phyloP scores from a whole-genome alignment of 345 rosid genomes.

The Capsella bursapastoris region DNA sequence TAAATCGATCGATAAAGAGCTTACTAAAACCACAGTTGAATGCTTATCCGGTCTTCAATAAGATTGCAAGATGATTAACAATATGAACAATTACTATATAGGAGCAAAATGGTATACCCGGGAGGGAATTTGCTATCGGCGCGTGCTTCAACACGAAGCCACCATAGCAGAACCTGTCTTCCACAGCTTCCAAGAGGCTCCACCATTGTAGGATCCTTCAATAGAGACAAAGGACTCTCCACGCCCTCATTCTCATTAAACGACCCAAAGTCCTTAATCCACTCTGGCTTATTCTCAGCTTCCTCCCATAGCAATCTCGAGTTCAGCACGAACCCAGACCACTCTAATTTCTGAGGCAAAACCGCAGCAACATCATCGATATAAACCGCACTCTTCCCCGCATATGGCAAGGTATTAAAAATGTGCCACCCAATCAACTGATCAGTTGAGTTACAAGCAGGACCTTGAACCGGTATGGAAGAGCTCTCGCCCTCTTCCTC shows the following conservation, averaged over 20 bases:
- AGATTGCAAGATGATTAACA: slow-evolving; percentile 7
- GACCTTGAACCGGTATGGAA: slow-evolving; percentile 85
- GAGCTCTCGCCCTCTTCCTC: slow-evolving; percentile 37
- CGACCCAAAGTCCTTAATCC: slow-evolving; percentile 73
- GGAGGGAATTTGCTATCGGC: slow-evolving; percentile 98
- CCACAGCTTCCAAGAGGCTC: slow-evolving; percentile 99
- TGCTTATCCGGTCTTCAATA: neutral
- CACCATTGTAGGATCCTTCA: slow-evolving; percentile 71
- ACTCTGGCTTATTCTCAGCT: slow-evolving; percentile 65
- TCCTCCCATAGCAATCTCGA: slow-evolving; percentile 91
- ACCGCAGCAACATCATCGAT: slow-evolving; percentile 87
- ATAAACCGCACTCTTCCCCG: slow-evolving; percentile 62
- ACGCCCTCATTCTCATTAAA: slow-evolving; percentile 51
- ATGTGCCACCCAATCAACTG: slow-evolving; percentile 86
- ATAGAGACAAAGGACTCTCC: slow-evolving; percentile 77
- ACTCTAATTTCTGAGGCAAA: slow-evolving; percentile 83
- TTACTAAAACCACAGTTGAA: neutral
- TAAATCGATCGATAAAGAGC: neutral
- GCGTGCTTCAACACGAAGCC: slow-evolving; percentile 99
- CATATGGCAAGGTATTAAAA: slow-evolving; percentile 68
- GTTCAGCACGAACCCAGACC: slow-evolving; percentile 97
- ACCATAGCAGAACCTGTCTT: slow-evolving; percentile 88
- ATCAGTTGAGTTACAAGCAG: slow-evolving; percentile 83
- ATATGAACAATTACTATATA: neutral
- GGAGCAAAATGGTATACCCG: slow-evolving; percentile 53